These are phyloP conservation scores for Patellifolia procumbens DNA, from an alignment of 179 eudicot genomes.

Conservation along the genomic window DNA sequence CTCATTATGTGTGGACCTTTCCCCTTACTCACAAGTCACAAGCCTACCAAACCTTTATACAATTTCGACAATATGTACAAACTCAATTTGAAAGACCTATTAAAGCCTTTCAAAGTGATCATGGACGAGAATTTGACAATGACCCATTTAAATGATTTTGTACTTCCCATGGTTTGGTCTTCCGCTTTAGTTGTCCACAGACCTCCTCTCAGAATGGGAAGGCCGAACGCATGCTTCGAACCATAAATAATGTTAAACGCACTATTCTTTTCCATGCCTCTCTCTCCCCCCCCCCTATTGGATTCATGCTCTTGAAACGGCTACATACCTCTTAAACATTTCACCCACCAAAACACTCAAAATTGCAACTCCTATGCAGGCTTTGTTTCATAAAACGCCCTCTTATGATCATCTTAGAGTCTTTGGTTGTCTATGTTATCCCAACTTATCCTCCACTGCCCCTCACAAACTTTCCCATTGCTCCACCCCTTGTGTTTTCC, in stretches of 20 bases:
- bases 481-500: slow-evolving; percentile 5
- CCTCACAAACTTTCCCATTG: neutral
- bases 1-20: too few relatives aligned
- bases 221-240: too few relatives aligned
- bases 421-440: neutral
- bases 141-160: neutral
- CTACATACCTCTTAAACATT: neutral
- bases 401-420: neutral
- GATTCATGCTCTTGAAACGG: neutral
- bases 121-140: neutral
- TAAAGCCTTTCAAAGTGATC: too few relatives aligned
- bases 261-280: neutral
- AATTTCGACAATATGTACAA: too few relatives aligned
- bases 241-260: too few relatives aligned
- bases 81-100: too few relatives aligned
- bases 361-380: neutral
- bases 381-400: neutral
- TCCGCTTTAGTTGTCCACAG: too few relatives aligned
- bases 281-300: neutral
- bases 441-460: neutral
- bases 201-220: too few relatives aligned
- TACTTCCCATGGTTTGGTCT: neutral
- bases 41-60: too few relatives aligned
- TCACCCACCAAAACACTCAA: neutral
- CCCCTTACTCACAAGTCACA: too few relatives aligned